Evolutionary conservation across 257 asterid species (phyloP), one percentile per base, ranked within the genome.

Genomic region (Fraxinus quadrangulata): DNA sequence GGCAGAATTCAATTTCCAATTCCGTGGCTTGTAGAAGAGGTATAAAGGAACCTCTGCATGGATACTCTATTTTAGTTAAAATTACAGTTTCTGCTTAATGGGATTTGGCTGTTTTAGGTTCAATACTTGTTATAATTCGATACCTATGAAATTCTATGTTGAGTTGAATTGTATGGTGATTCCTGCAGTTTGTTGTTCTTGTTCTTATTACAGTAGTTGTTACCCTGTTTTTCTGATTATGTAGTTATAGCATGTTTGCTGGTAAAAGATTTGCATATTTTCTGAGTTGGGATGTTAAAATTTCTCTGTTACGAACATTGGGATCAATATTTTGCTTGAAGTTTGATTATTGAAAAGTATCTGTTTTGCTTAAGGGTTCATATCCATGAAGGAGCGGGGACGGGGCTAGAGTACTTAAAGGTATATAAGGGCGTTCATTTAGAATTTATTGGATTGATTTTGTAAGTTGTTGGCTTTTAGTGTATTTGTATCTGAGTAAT

Each of bases 1-100:
- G 54, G 59, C 78, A 70, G 39, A 6, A 70, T 72, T 81, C 42
- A 42, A 16, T 49, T 70, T 75, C 75, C 71, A 54, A 75, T 36
- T 66, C 33, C 42, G 49, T 37, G 34, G 42, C 36, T 54, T 59
- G 24, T 37, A 23, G 40, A 33, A 45, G 74, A 42, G 79, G 74
- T 47, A 65, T 47, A 66, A 67, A 19, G 2, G 67, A 45, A 70
- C 73, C 74, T 76, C 67, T 3, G 66, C 51, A 24, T 78, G 66
- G 65, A 54, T n/a, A 54, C 2, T 61, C 16, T 61, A 23, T 59
- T 16, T 61, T 73, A 68, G 40, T 73, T 65, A 26, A 47, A 21
- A 16, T 75, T 23, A 45, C 42, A 21, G 77, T 7, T 51, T 74
- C 70, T 16, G 67, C 39, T 23, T 49, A 0, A 17, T 63, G 31